Base-by-base conservation (phyloP, 2,329 filamentous ascomycete species). In the Fusarium penzigii region DNA sequence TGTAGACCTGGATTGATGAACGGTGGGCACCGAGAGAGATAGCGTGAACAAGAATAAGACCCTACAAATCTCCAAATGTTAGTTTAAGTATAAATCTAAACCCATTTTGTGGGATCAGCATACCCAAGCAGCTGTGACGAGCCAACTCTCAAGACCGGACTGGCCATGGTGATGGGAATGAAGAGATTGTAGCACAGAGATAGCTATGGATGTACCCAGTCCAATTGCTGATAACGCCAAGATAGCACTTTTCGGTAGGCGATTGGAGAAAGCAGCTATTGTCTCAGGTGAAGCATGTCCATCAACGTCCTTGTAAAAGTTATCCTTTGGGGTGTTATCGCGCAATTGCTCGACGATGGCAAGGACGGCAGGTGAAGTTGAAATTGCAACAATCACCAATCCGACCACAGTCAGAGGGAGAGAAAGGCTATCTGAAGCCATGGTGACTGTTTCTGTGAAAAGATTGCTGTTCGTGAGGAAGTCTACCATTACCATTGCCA, bases 261-360 rank as follows among this genome's bases (percentile, higher is more conserved):
- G 81, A 57, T 83, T 80, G 29, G 86, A 87, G 65, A 86, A 92
- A 39, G 76, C 77, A 17, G 78, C 77, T 47, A 84, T 67, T 2
- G 85, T 84, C 64, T 87, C 84, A 39, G 82, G 77, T 0, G 84
- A 87, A 32, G 86, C 87, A 57, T 80, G 77, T 44, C 89, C 89
- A 70, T 92, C 89, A 55, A 78, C 72, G 64, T 92, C 89, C 60
- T 85, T 75, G 64, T 92, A 92, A 12, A 78, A 73, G 11, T 78
- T 71, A 39, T 79, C 73, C 51, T 71, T 72, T 9, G 72, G 68
- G 5, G 65, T 65, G 20, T 68, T 68, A 39, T 66, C 62, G 32
- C 68, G 70, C 36, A 69, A 52, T 52, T 77, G 75, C 32, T 59
- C 58, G 42, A 69, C 36, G 36, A 73, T 59, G 41, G 69, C 67